Evolutionary conservation across 2,329 filamentous ascomycete genomes (phyloP).

Genomic region (Penicillium nordicum): DNA sequence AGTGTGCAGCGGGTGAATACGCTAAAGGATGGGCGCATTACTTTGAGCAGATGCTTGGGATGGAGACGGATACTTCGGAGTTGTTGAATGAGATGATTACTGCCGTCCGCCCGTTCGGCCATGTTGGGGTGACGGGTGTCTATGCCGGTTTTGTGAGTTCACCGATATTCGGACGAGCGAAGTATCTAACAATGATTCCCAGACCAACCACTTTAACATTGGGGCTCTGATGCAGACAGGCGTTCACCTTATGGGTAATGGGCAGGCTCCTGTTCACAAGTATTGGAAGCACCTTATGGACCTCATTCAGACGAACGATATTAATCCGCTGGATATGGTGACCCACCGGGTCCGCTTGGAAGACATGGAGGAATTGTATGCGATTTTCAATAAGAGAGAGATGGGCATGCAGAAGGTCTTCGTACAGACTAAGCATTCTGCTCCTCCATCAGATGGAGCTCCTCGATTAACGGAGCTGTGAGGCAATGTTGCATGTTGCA

Average conservation of each 20-base stretch:
- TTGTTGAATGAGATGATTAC: constrained; percentile 55
- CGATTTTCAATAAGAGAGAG: constrained; percentile 54
- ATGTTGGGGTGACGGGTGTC: constrained; percentile 73
- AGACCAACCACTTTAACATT: constrained; percentile 80
- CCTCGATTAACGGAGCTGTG: constrained; percentile 48
- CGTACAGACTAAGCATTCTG: constrained; percentile 58
- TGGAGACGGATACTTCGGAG: constrained; percentile 79
- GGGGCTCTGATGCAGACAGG: constrained; percentile 82
- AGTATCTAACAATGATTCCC: not conserved
- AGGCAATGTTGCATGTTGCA: not conserved
- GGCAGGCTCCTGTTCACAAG: constrained; percentile 70
- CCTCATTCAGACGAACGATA: constrained; percentile 62
- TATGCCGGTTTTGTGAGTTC: constrained; percentile 57
- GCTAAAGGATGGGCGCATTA: constrained; percentile 61
- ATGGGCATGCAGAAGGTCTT: constrained; percentile 78
- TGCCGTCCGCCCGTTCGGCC: constrained; percentile 55
- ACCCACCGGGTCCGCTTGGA: constrained; percentile 73
- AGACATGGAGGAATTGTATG: constrained; percentile 65
- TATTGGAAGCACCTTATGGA: constrained; percentile 79
- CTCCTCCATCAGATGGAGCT: constrained; percentile 48
- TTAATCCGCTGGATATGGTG: constrained; percentile 77
- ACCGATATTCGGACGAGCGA: not conserved
- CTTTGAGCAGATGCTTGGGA: constrained; percentile 58
- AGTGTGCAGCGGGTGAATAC: constrained; percentile 64
- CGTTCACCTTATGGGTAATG: constrained; percentile 70